Evolutionary conservation across 202 grass and related monocot genomes (phyloP).

Genomic region (Panicum virgatum): DNA sequence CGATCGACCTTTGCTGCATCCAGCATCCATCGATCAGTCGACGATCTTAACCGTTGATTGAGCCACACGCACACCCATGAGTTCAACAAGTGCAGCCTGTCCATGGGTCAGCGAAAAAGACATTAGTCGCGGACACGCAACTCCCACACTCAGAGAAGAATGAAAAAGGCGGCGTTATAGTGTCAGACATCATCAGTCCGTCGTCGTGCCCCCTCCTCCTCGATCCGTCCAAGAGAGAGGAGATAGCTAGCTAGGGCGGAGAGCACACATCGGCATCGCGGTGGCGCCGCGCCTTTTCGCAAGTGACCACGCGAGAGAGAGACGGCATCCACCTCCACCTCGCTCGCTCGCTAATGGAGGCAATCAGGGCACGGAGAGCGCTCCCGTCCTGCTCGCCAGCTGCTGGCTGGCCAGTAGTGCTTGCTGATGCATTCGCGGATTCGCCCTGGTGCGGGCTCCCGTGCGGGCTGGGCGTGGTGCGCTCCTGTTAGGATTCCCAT

Average conservation of each 20-base stretch:
- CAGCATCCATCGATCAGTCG: neutral
- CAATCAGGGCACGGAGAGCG: neutral
- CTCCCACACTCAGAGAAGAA: constrained; percentile 4
- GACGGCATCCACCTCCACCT: neutral
- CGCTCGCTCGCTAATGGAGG: constrained; percentile 25
- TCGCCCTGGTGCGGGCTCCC: constrained; percentile 10
- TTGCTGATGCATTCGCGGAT: constrained; percentile 26
- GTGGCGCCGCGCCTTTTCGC: neutral
- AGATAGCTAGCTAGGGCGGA: neutral
- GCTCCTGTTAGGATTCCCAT: constrained; percentile 45
- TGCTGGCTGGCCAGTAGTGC: constrained; percentile 32
- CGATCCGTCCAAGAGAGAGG: neutral
- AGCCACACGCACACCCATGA: neutral
- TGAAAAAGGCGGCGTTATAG: neutral
- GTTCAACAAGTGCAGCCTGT: neutral
- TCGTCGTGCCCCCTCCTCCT: neutral
- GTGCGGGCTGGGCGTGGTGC: constrained; percentile 36
- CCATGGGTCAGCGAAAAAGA: neutral
- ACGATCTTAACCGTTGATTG: neutral
- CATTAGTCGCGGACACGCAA: neutral
- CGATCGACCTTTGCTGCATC: neutral
- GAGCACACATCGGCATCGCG: neutral
- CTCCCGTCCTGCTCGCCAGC: neutral
- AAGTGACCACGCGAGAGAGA: neutral
- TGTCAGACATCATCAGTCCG: neutral